These are phyloP conservation scores for Xanthoconium purpureum DNA, from an alignment of 768 basidiomycete species.

Conservation along the genomic window DNA sequence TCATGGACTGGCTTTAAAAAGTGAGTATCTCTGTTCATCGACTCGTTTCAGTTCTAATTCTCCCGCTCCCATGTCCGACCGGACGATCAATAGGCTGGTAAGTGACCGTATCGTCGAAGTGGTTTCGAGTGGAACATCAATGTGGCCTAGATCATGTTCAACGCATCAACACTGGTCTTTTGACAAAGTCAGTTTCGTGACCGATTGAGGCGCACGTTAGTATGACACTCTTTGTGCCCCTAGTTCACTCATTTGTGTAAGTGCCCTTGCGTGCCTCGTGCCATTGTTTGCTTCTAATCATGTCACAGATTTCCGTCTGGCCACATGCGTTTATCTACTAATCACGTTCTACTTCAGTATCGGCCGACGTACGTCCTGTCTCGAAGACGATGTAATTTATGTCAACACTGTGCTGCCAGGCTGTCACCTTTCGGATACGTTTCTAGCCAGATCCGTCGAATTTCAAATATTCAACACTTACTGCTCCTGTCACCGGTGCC, in stretches of 20 bases:
- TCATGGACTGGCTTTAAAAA: slow-evolving; percentile 51
- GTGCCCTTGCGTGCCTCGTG: background rate
- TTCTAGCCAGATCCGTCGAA: no score
- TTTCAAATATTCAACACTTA: no score
- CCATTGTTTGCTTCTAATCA: background rate
- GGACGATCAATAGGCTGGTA: slow-evolving; percentile 46
- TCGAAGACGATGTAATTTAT: background rate
- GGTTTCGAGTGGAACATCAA: background rate
- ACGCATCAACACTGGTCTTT: slow-evolving; percentile 42
- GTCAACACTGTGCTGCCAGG: no score
- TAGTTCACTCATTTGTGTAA: slow-evolving; percentile 50
- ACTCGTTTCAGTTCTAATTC: background rate
- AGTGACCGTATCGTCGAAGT: background rate
- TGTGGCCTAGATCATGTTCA: slow-evolving; percentile 43
- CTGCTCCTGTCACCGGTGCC: no score
- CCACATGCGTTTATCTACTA: slow-evolving; percentile 52
- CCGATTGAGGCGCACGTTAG: background rate
- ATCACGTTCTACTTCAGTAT: slow-evolving; percentile 60
- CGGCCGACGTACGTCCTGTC: slow-evolving; percentile 47
- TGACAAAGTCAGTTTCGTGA: slow-evolving; percentile 27
- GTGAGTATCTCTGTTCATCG: slow-evolving; percentile 11
- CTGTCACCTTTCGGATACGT: no score
- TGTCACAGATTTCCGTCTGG: slow-evolving; percentile 43
- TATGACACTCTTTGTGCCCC: slow-evolving; percentile 46
- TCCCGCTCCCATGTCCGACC: slow-evolving; percentile 36